Evolutionary conservation across 371 early-diverging fungal species (phyloP), one percentile per base, ranked within the genome.

Genomic region (Mycotypha africana): DNA sequence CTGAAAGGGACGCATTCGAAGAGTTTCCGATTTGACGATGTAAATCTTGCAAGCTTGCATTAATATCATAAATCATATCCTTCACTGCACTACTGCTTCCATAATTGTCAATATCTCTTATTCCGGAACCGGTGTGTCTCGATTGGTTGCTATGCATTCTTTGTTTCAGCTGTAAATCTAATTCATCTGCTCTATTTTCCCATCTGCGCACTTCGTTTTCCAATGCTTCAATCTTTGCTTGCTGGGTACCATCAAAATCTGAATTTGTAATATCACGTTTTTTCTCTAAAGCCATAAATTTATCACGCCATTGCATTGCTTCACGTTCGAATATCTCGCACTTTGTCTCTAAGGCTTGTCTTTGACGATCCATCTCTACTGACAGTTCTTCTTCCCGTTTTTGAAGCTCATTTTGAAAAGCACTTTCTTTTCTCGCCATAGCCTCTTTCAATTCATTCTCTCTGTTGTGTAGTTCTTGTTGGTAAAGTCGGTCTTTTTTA

Each of bases 401-500:
- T 15, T 61, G 54, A 35, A 54, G 28, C 7, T 44, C 49, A 36
- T 48, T 31, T 16, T 45, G 32, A 16, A 47, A 43, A 0, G 19
- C 22, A 1, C 41, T 15, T 37, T 57, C 52, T 33, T 61, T 60
- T 31, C 56, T 60, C 34, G 62, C 56, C 30, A 62, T 19, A 1
- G 48, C 53, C 31, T 62, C 60, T 36, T 62, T 44, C 8, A 65
- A 26, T n/a, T 69, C 74, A 12, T 38, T 38, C 15, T 59, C 67
- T 26, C 52, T 25, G 17, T 51, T 36, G 7, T 45, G 31, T 11
- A 51, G 19, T 9, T 52, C 60, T 26, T 48, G 52, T 16, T 60
- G 53, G 9, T 45, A 47, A 11, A 46, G 24, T 8, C 45, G 15
- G 0, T 60, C 56, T n/a, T 51, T 55, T 15, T 56, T 62, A 0